These are phyloP conservation scores for Aegilops longissima DNA, from an alignment of 176 grass and related monocot species.

Conservation along the genomic window DNA sequence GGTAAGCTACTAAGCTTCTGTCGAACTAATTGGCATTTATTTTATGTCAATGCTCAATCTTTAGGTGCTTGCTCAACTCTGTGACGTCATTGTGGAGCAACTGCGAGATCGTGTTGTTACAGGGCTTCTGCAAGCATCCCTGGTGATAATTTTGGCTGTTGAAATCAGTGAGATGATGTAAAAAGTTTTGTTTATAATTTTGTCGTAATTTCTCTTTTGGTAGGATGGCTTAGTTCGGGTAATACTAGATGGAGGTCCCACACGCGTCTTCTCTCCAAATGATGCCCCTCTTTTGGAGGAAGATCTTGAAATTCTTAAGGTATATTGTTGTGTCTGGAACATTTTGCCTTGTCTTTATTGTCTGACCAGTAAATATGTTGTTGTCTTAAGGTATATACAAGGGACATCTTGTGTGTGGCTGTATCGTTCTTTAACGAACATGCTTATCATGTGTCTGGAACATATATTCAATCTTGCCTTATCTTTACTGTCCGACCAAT, in stretches of 20 bases:
- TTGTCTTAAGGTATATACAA: background rate
- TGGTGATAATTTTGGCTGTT: conserved; percentile 58
- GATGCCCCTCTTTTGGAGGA: conserved; percentile 82
- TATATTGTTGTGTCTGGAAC: background rate
- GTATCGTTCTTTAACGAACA: background rate
- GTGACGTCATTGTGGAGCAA: conserved; percentile 85
- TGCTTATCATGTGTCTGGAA: background rate
- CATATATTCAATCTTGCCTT: conserved; percentile 20
- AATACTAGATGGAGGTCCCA: conserved; percentile 93
- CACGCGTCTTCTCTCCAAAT: conserved; percentile 69
- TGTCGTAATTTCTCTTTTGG: conserved; percentile 24
- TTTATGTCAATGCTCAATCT: conserved; percentile 31
- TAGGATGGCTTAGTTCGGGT: conserved; percentile 95
- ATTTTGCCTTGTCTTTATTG: too few species aligned
- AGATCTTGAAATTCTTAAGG: conserved; percentile 97
- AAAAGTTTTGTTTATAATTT: conserved; percentile 21
- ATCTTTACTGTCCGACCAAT: conserved; percentile 10
- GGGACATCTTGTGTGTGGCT: background rate
- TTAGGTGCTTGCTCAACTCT: conserved; percentile 91
- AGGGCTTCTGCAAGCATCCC: conserved; percentile 92
- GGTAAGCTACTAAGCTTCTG: conserved; percentile 21
- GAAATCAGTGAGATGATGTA: conserved; percentile 16
- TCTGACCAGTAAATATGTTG: too few species aligned
- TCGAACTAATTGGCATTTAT: conserved; percentile 6
- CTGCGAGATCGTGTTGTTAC: conserved; percentile 92